Evolutionary conservation across 2,329 filamentous ascomycete genomes (phyloP).

Genomic region (Passalora sequoiae): DNA sequence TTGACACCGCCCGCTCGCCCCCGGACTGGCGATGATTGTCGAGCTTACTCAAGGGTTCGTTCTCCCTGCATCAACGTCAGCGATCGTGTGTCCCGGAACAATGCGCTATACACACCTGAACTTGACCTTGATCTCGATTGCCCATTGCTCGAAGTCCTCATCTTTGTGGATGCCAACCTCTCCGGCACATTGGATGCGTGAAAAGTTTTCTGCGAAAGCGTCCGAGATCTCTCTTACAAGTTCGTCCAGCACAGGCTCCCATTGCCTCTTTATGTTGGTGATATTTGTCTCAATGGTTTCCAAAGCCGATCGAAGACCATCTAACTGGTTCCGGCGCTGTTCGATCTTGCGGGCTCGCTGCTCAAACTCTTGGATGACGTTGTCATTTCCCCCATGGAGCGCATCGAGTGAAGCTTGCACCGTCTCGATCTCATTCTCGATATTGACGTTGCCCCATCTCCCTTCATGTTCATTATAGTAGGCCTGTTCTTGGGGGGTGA

Average conservation of each 20-base stretch:
- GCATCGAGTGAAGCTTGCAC: constrained; percentile 72
- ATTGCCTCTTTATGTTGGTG: constrained; percentile 60
- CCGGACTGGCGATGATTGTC: constrained; percentile 92
- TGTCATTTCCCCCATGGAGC: constrained; percentile 65
- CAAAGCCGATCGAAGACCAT: constrained; percentile 52
- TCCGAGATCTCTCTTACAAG: constrained; percentile 78
- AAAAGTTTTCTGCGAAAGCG: constrained; percentile 88
- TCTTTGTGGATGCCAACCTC: constrained; percentile 86
- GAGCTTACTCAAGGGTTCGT: constrained; percentile 76
- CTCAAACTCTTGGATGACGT: constrained; percentile 72
- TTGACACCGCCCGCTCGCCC: constrained; percentile 91
- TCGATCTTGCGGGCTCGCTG: constrained; percentile 65
- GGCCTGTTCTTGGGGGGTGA: constrained; percentile 26
- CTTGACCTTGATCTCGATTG: constrained; percentile 87
- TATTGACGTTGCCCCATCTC: constrained; percentile 45
- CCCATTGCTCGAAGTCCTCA: constrained; percentile 85
- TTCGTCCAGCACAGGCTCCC: constrained; percentile 78
- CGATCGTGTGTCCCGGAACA: constrained; percentile 4
- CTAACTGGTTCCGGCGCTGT: constrained; percentile 49
- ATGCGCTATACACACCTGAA: constrained; percentile 62
- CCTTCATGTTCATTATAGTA: constrained; percentile 34
- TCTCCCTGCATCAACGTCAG: constrained; percentile 50
- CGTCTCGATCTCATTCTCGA: constrained; percentile 68
- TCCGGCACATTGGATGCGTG: constrained; percentile 88
- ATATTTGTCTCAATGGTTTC: constrained; percentile 56